Percentiles rank a stretch among this genome's conserved stretches.
These are phyloP conservation scores for Dionaea muscipula DNA, from an alignment of 179 eudicot species.

Conservation along the genomic window DNA sequence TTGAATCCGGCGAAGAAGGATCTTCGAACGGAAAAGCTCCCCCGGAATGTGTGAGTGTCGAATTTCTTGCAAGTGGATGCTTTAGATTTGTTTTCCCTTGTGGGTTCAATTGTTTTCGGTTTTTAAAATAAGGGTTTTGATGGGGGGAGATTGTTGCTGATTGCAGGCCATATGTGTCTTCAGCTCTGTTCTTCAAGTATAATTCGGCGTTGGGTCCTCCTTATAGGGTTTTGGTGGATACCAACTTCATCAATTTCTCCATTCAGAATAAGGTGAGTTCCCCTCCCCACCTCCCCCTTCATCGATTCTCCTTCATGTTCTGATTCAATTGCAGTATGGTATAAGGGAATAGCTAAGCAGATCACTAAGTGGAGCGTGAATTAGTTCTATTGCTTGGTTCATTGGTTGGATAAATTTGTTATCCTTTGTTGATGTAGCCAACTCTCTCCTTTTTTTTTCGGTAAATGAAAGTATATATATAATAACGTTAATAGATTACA, in stretches of 20 bases:
- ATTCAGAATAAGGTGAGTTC: slow-evolving; percentile 67
- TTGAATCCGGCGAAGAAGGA: slow-evolving; percentile 80
- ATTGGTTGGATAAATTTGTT: too few species aligned
- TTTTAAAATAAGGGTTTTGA: neutral
- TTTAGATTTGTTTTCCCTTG: neutral
- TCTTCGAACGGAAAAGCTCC: slow-evolving; percentile 40
- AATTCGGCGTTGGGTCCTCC: slow-evolving; percentile 93
- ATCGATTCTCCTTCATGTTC: neutral
- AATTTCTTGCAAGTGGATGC: neutral
- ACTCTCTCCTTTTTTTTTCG: too few species aligned
- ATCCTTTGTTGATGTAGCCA: too few species aligned
- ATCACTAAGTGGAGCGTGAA: too few species aligned
- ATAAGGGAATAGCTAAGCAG: neutral
- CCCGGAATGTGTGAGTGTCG: slow-evolving; percentile 72
- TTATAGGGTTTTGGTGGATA: slow-evolving; percentile 80
- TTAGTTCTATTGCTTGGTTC: too few species aligned
- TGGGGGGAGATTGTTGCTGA: neutral
- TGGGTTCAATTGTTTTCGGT: neutral
- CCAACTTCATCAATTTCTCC: slow-evolving; percentile 95
- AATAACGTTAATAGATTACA: too few species aligned
- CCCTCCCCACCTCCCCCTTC: slow-evolving; percentile 17
- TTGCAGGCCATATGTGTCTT: slow-evolving; percentile 73
- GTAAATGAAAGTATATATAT: too few species aligned
- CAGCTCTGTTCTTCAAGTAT: slow-evolving; percentile 80
- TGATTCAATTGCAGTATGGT: too few species aligned